phyloP scores from a whole-genome alignment of 2,329 filamentous ascomycete genomes.

The Aspergillus niger region DNA sequence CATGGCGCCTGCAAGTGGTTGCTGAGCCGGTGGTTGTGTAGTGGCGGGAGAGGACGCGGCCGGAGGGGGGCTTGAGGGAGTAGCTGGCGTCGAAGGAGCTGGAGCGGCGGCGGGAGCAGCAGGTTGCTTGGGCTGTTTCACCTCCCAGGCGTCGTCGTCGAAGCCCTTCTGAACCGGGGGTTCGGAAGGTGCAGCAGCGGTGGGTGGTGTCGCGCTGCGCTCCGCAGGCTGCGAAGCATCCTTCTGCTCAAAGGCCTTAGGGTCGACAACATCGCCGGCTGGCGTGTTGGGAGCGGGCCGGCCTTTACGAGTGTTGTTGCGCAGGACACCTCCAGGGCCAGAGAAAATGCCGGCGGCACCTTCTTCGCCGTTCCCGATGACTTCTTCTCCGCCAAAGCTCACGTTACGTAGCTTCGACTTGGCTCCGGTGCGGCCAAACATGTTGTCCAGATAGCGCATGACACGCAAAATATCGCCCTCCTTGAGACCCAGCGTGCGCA shows the following conservation, averaged over 20 bases:
- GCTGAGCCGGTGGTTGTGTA: constrained; percentile 27
- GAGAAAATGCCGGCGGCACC: constrained; percentile 77
- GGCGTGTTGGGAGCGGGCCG: constrained; percentile 84
- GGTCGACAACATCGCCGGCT: constrained; percentile 81
- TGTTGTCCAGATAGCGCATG: constrained; percentile 82
- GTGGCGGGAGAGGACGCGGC: constrained; percentile 39
- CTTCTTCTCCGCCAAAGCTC: constrained; percentile 56
- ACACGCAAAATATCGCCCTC: constrained; percentile 97
- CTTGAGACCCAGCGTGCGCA: constrained; percentile 87
- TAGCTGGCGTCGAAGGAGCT: constrained; percentile 31
- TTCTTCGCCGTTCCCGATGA: constrained; percentile 61
- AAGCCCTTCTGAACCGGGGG: constrained; percentile 66
- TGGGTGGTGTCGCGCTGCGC: constrained; percentile 51
- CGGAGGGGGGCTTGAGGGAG: constrained; percentile 27
- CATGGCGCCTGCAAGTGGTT: constrained; percentile 67
- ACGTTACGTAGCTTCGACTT: constrained; percentile 59
- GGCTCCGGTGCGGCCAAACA: constrained; percentile 65
- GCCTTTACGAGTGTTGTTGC: constrained; percentile 92
- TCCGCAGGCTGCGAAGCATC: constrained; percentile 49
- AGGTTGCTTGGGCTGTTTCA: constrained; percentile 74
- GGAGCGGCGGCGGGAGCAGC: constrained; percentile 41
- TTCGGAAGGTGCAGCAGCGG: constrained; percentile 49
- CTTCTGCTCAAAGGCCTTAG: constrained; percentile 76
- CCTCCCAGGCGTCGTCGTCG: constrained; percentile 96
- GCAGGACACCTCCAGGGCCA: constrained; percentile 83